phyloP scores from a whole-genome alignment of 2,329 filamentous ascomycete genomes.

The Cladosporium cucumerinum region DNA sequence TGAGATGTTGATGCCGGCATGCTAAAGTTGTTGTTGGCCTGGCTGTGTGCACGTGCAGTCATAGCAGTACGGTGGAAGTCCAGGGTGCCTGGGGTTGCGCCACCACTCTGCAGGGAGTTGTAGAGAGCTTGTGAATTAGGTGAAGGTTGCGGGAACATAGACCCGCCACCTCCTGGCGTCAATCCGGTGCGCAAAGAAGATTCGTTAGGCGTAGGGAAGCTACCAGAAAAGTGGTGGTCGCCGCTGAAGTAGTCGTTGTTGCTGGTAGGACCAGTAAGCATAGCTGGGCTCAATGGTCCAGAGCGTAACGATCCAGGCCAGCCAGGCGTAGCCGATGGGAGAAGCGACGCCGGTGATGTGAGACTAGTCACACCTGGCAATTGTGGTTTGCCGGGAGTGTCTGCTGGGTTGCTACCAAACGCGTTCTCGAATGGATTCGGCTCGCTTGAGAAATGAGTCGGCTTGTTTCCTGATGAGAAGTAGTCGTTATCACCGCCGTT shows the following conservation, averaged over 20 bases:
- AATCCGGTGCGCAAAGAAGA: slow-evolving; percentile 87
- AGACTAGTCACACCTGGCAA: slow-evolving; percentile 86
- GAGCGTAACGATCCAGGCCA: slow-evolving; percentile 87
- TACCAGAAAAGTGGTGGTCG: slow-evolving; percentile 74
- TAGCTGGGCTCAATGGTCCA: slow-evolving; percentile 91
- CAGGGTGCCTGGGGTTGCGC: slow-evolving; percentile 81
- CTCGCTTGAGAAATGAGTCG: slow-evolving; percentile 64
- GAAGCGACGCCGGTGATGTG: slow-evolving; percentile 80
- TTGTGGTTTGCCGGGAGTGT: slow-evolving; percentile 77
- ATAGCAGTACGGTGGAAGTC: slow-evolving; percentile 95
- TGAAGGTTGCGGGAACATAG: slow-evolving; percentile 92
- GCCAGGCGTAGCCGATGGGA: slow-evolving; percentile 67
- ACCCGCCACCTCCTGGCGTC: slow-evolving; percentile 90
- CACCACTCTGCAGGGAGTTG: slow-evolving; percentile 72
- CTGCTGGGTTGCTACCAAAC: slow-evolving; percentile 64
- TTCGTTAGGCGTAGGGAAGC: slow-evolving; percentile 93
- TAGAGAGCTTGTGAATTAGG: slow-evolving; percentile 82
- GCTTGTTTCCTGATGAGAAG: slow-evolving; percentile 45
- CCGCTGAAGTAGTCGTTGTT: slow-evolving; percentile 73
- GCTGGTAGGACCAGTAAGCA: slow-evolving; percentile 78
- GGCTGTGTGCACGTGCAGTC: slow-evolving; percentile 64
- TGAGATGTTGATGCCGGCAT: slow-evolving; percentile 41
- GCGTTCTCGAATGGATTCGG: slow-evolving; percentile 97
- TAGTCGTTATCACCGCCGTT: slow-evolving; percentile 45
- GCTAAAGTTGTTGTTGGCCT: slow-evolving; percentile 37